Evolutionary conservation across 768 basidiomycete species (phyloP).

Genomic region (Roridomyces roridus): DNA sequence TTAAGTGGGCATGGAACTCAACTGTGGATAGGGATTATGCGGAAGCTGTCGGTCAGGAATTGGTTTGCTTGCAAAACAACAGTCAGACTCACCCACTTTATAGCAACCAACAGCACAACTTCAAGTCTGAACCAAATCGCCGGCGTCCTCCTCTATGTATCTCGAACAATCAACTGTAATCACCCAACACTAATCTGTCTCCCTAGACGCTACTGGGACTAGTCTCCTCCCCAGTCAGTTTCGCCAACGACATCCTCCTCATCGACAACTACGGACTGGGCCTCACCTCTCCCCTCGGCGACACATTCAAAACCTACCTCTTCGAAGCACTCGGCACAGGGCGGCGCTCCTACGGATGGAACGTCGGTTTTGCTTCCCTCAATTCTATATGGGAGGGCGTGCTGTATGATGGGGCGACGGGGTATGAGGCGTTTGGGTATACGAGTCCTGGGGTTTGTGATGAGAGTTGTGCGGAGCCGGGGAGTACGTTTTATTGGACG

Average conservation of each 20-base stretch:
- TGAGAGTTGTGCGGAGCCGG: conserved; percentile 36
- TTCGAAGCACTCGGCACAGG: conserved; percentile 38
- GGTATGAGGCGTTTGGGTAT: conserved; percentile 46
- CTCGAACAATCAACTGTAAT: too few relatives aligned
- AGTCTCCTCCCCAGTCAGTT: conserved; percentile 40
- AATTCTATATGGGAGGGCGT: conserved; percentile 45
- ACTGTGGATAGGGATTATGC: conserved; percentile 12
- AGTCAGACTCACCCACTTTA: neutral
- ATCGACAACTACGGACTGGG: conserved; percentile 51
- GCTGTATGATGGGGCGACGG: conserved; percentile 38
- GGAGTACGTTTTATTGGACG: conserved; percentile 49
- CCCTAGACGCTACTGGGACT: conserved; percentile 39
- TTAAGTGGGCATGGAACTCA: too few relatives aligned
- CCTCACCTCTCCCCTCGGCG: conserved; percentile 36
- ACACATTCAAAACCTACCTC: conserved; percentile 44
- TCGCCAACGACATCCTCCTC: conserved; percentile 46
- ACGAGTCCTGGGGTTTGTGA: conserved; percentile 31
- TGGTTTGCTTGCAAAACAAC: neutral
- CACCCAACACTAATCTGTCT: too few relatives aligned
- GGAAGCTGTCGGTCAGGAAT: conserved; percentile 9
- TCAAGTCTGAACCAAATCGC: conserved; percentile 40
- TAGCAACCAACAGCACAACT: conserved; percentile 39
- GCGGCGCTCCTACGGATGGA: conserved; percentile 29
- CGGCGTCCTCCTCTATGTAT: conserved; percentile 34
- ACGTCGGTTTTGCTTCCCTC: conserved; percentile 41